These are phyloP conservation scores for Blastobotrys apis DNA, from an alignment of 1,139 yeast genomes.

Conservation along the genomic window DNA sequence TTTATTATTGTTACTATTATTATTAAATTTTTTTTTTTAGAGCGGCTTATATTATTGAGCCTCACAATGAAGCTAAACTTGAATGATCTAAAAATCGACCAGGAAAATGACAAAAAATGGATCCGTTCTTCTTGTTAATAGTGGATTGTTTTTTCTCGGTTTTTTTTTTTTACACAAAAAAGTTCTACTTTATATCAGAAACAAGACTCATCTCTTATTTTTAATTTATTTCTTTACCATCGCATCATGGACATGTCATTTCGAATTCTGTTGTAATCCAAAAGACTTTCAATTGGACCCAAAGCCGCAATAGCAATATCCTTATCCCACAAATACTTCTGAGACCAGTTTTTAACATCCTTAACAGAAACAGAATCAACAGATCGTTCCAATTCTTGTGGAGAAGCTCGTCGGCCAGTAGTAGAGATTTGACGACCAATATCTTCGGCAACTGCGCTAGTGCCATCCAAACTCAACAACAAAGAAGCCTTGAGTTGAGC, in stretches of 20 bases:
- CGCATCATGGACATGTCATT: slow-evolving; percentile 40
- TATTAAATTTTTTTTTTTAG: too few species aligned
- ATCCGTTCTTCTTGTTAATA: too few species aligned
- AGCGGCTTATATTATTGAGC: too few species aligned
- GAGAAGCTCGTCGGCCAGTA: slow-evolving; percentile 84
- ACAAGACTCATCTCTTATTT: too few species aligned
- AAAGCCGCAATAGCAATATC: slow-evolving; percentile 88
- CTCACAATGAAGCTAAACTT: too few species aligned
- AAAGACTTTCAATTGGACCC: slow-evolving; percentile 69
- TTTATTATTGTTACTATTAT: slow-evolving; percentile 15
- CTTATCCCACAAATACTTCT: slow-evolving; percentile 67
- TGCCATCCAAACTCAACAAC: slow-evolving; percentile 83
- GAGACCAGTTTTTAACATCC: slow-evolving; percentile 87
- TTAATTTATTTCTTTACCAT: slow-evolving; percentile 27
- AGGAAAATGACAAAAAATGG: too few species aligned
- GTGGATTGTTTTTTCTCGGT: too few species aligned
- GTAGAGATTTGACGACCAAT: slow-evolving; percentile 96
- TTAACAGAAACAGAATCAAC: slow-evolving; percentile 74
- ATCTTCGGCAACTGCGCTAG: slow-evolving; percentile 96
- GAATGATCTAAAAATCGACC: too few species aligned
- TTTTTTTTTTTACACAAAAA: too few species aligned
- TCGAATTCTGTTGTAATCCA: slow-evolving; percentile 53
- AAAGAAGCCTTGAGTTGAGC: slow-evolving; percentile 92
- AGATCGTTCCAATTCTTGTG: slow-evolving; percentile 84
- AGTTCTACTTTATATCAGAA: too few species aligned